Conservation (phyloP, 2,329 filamentous ascomycete species). For the Thielaviopsis cerberus region DNA sequence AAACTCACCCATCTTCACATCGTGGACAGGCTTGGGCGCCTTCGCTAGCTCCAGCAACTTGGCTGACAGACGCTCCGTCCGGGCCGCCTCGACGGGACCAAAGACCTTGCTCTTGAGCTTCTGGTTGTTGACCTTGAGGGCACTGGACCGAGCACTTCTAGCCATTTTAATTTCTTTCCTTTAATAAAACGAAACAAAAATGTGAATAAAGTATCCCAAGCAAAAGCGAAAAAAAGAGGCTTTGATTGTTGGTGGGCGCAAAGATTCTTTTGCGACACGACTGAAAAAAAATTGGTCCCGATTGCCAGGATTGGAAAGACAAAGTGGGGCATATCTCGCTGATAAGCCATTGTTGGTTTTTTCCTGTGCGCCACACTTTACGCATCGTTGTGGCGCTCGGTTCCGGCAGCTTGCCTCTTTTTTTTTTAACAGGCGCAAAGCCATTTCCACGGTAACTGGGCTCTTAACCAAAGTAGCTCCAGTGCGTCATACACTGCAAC, state of each 20-base stretch:
- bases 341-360: slow-evolving; percentile 5
- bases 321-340: slow-evolving; percentile 4
- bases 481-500: not conserved
- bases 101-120: slow-evolving; percentile 68
- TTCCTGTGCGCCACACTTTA: not conserved
- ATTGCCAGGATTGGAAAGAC: slow-evolving; percentile 9
- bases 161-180: slow-evolving; percentile 44
- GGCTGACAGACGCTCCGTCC: slow-evolving; percentile 65
- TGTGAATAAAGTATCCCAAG: not conserved
- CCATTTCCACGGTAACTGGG: no score
- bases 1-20: slow-evolving; percentile 28
- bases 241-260: no score
- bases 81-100: slow-evolving; percentile 60
- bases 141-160: slow-evolving; percentile 64
- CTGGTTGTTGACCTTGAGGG: slow-evolving; percentile 65
- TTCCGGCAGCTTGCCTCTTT: no score
- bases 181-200: not conserved
- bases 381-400: not conserved
- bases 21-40: slow-evolving; percentile 47
- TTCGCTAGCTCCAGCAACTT: slow-evolving; percentile 68
- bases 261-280: not conserved
- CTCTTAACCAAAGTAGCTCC: no score
- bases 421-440: no score
- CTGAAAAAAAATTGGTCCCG: slow-evolving; percentile 15
- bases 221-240: not conserved